These are phyloP conservation scores for Rhodofomes roseus DNA, from an alignment of 1,284 basidiomycete species.

Conservation along the genomic window DNA sequence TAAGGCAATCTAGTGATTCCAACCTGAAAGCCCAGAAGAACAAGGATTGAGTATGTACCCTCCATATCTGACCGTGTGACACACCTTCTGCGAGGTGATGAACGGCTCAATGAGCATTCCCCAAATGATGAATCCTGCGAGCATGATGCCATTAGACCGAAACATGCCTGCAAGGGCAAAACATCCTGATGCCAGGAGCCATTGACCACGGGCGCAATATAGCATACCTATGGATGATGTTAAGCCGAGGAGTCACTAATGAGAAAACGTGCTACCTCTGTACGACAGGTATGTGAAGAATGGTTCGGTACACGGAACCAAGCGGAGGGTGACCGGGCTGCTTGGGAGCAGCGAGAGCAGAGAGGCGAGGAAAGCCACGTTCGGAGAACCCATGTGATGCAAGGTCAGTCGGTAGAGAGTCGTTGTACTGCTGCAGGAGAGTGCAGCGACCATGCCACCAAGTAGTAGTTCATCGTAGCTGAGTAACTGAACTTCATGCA, in stretches of 20 bases:
- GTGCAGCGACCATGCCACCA: slow-evolving; percentile 37
- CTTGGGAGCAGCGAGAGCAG: slow-evolving; percentile 78
- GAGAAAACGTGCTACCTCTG: slow-evolving; percentile 43
- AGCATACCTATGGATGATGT: slow-evolving; percentile 50
- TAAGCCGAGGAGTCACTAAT: background rate
- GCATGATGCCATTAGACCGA: slow-evolving; percentile 81
- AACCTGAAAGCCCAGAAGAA: slow-evolving; percentile 27
- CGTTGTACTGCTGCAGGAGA: slow-evolving; percentile 42
- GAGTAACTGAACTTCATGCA: background rate
- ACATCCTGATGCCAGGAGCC: slow-evolving; percentile 50
- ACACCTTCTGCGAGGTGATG: slow-evolving; percentile 34
- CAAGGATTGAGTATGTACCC: background rate
- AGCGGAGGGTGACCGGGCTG: slow-evolving; percentile 70
- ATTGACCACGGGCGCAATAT: slow-evolving; percentile 45
- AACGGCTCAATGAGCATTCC: slow-evolving; percentile 53
- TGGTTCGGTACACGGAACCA: slow-evolving; percentile 80
- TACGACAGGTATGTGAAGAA: slow-evolving; percentile 83
- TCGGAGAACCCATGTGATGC: slow-evolving; percentile 46
- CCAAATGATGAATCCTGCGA: slow-evolving; percentile 76
- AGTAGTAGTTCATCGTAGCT: slow-evolving; percentile 27
- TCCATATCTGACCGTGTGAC: slow-evolving; percentile 5
- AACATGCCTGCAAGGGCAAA: slow-evolving; percentile 71
- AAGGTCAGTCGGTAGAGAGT: slow-evolving; percentile 66
- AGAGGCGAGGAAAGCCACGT: slow-evolving; percentile 57
- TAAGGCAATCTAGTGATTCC: slow-evolving; percentile 26